Evolutionary conservation across 2,329 filamentous ascomycete genomes (phyloP), one percentile per base, ranked within the genome.

Genomic region (Pezicula rhizophila): DNA sequence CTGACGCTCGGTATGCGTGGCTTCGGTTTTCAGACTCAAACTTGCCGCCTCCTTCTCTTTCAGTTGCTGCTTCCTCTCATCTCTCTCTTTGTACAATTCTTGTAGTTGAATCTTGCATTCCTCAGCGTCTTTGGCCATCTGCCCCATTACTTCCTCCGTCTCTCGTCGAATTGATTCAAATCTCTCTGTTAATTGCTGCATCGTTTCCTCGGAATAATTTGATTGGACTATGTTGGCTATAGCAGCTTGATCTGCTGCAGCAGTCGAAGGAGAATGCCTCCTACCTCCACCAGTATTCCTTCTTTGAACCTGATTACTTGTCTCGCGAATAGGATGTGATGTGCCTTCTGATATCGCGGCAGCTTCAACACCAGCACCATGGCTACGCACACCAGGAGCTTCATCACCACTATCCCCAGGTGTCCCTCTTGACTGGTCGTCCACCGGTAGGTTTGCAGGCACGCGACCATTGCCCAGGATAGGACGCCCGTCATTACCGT

Each of bases 41-140:
- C 89, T 96, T 45, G 84, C 87, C 60, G 95, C 89, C 56, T 97
- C 92, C 66, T 95, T 96, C 62, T 95, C 89, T 64, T 88, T 93
- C 47, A 93, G 75, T 17, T 84, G 77, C 53, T 85, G 84, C 60
- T 79, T 84, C 64, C 96, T 82, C 45, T 85, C 79, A 56, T 95
- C 88, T 51, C 89, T 85, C 60, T 95, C 89, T 50, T 82, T 82
- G 47, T 84, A 80, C 28, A 96, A 65, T 40, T 87, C 81, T 35
- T 81, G 78, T 55, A 88, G 70, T 46, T 79, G 69, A n/a, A 76
- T 72, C 55, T 79, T 80, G 51, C 81, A 82, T 46, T 92, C 87
- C 34, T 81, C 80, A 48, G 88, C 82, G 53, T 91, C 87, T 47
- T 80, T 86, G 15, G 76, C 73, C 20, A 87, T 84, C 60, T 89